Evolutionary conservation across 768 basidiomycete species (phyloP).

Genomic region (Leucosporidium yakuticum): DNA sequence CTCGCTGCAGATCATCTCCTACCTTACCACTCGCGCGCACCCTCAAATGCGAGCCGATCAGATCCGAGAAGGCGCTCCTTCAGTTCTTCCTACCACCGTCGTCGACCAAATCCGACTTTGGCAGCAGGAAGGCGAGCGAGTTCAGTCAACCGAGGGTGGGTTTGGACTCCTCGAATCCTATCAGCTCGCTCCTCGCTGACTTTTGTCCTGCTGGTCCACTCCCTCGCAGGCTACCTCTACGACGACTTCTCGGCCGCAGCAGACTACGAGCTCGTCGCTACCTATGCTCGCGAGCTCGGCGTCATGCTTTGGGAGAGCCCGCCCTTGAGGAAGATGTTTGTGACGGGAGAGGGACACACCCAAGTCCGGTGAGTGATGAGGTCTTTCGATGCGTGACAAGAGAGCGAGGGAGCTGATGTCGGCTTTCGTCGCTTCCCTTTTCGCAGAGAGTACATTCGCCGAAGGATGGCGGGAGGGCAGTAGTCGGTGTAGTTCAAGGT

Average conservation of each 20-base stretch:
- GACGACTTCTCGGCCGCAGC: conserved; percentile 76
- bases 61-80: conserved; percentile 6
- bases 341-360: conserved; percentile 40
- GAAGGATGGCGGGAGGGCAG: too few relatives aligned
- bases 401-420: too few relatives aligned
- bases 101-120: conserved; percentile 96
- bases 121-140: conserved; percentile 89
- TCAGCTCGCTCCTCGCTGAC: not conserved
- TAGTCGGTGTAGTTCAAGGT: too few relatives aligned
- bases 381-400: too few relatives aligned
- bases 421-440: too few relatives aligned
- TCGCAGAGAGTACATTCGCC: too few relatives aligned
- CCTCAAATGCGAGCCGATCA: conserved; percentile 94
- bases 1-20: conserved; percentile 77
- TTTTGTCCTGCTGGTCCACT: not conserved
- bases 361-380: conserved; percentile 33
- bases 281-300: conserved; percentile 74
- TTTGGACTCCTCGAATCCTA: not conserved
- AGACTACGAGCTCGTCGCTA: conserved; percentile 78
- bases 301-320: conserved; percentile 73
- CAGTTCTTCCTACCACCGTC: conserved; percentile 84
- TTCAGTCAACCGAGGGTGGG: conserved; percentile 73
- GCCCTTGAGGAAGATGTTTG: conserved; percentile 73
- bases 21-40: conserved; percentile 88
- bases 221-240: conserved; percentile 68